phyloP scores from a whole-genome alignment of 2,329 filamentous ascomycete species.

The Metarhizium guizhouense region DNA sequence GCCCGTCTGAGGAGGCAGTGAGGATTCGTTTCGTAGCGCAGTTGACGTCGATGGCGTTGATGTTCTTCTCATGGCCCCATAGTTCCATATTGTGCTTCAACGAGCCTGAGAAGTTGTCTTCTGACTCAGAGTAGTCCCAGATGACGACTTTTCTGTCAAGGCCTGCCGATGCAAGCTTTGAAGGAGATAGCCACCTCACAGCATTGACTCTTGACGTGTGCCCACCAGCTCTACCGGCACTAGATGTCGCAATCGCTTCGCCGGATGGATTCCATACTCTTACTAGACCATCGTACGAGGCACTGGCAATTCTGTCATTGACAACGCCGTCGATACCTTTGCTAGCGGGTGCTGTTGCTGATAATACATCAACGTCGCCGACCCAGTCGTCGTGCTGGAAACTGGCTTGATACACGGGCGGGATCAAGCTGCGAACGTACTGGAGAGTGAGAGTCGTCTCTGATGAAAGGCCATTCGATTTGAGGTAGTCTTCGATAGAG shows the following conservation, averaged over 20 bases:
- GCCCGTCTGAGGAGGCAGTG: constrained; percentile 76
- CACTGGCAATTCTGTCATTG: constrained; percentile 67
- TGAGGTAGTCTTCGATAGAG: constrained; percentile 84
- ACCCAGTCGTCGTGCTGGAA: constrained; percentile 99
- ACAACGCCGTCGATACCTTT: constrained; percentile 28
- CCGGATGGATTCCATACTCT: constrained; percentile 86
- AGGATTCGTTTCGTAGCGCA: constrained; percentile 67
- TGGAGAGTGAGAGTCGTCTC: constrained; percentile 83
- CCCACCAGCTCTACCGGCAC: constrained; percentile 56
- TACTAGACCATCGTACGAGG: constrained; percentile 82
- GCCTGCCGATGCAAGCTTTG: constrained; percentile 72
- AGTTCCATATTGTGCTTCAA: constrained; percentile 72
- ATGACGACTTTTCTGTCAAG: constrained; percentile 78
- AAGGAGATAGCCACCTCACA: constrained; percentile 73
- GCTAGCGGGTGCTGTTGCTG: constrained; percentile 52
- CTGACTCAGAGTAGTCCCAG: constrained; percentile 75
- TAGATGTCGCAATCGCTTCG: constrained; percentile 71
- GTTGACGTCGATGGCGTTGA: constrained; percentile 70
- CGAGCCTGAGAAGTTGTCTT: constrained; percentile 48
- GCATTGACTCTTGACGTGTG: constrained; percentile 71
- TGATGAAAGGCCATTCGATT: constrained; percentile 74
- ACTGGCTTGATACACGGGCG: constrained; percentile 79
- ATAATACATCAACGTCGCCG: constrained; percentile 74
- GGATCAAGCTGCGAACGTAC: constrained; percentile 86
- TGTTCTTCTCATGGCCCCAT: constrained; percentile 68